Percentiles rank a stretch among this genome's conserved stretches.
phyloP scores from a whole-genome alignment of 148 eudicot genomes.

The Camellia lanceoleosa region DNA sequence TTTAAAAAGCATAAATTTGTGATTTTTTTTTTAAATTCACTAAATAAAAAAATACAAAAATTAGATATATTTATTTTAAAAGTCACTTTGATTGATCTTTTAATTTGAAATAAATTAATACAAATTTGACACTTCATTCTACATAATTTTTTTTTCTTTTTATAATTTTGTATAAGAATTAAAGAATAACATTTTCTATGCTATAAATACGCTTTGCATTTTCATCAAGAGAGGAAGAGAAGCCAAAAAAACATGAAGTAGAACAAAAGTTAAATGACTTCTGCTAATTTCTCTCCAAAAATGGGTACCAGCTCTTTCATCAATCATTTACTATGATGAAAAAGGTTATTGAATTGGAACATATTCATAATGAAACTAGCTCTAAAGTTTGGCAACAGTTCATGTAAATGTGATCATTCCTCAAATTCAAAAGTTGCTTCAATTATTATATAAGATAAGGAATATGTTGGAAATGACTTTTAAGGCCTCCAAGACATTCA shows the following conservation, averaged over 20 bases:
- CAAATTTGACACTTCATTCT: too few relatives aligned
- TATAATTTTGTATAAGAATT: too few relatives aligned
- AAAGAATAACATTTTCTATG: too few relatives aligned
- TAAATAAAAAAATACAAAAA: too few relatives aligned
- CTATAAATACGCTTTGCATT: too few relatives aligned
- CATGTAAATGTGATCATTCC: background rate
- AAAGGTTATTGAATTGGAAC: background rate
- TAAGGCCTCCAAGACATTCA: background rate
- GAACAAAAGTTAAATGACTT: background rate
- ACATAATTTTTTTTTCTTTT: too few relatives aligned
- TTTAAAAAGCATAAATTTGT: too few relatives aligned
- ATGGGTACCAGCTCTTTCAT: background rate
- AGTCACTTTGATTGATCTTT: too few relatives aligned
- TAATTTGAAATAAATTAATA: too few relatives aligned
- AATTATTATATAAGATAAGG: background rate
- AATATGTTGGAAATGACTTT: background rate
- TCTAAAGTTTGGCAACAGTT: background rate
- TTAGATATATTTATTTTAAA: too few relatives aligned
- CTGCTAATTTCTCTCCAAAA: background rate
- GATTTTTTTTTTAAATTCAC: too few relatives aligned
- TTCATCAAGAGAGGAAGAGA: background rate
- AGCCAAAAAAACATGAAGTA: background rate
- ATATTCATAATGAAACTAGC: slow-evolving; percentile 1
- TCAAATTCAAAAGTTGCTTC: background rate
- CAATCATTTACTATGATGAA: background rate